These are phyloP conservation scores for Solanum etuberosum DNA, from an alignment of 257 asterid genomes.

Conservation along the genomic window DNA sequence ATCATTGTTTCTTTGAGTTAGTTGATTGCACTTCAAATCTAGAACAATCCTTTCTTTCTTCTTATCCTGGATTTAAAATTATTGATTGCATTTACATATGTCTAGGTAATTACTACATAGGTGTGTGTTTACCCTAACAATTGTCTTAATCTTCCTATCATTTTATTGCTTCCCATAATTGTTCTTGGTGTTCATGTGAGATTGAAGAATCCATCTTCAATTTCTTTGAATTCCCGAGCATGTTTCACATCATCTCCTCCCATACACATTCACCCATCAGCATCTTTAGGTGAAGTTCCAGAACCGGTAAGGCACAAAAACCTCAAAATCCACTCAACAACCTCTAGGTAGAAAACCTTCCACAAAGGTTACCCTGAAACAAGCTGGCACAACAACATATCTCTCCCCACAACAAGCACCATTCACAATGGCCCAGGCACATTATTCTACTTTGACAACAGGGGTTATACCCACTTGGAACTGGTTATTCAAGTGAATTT, in stretches of 20 bases:
- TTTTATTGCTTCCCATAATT: not conserved
- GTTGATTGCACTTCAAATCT: not conserved
- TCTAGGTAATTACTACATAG: not conserved
- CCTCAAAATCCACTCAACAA: conserved; percentile 33
- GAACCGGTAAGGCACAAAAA: conserved; percentile 11
- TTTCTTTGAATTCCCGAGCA: not conserved
- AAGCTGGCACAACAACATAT: conserved; percentile 33
- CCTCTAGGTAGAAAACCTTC: conserved; percentile 39
- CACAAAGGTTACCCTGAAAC: conserved; percentile 32
- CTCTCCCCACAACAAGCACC: conserved; percentile 44
- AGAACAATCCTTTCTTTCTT: not conserved
- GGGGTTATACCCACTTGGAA: conserved; percentile 35
- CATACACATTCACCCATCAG: not conserved
- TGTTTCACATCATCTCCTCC: not conserved
- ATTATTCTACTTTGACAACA: conserved; percentile 22
- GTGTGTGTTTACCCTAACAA: not conserved
- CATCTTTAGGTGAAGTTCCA: conserved; percentile 15
- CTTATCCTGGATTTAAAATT: not conserved
- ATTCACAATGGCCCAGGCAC: conserved; percentile 38
- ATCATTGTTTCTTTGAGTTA: not conserved
- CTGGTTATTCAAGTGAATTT: conserved; percentile 4
- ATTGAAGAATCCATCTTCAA: not conserved
- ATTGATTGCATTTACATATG: not conserved
- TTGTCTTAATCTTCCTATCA: not conserved
- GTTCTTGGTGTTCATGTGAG: not conserved